phyloP scores from a whole-genome alignment of 2,329 filamentous ascomycete genomes.

The Penicillium frequentans region DNA sequence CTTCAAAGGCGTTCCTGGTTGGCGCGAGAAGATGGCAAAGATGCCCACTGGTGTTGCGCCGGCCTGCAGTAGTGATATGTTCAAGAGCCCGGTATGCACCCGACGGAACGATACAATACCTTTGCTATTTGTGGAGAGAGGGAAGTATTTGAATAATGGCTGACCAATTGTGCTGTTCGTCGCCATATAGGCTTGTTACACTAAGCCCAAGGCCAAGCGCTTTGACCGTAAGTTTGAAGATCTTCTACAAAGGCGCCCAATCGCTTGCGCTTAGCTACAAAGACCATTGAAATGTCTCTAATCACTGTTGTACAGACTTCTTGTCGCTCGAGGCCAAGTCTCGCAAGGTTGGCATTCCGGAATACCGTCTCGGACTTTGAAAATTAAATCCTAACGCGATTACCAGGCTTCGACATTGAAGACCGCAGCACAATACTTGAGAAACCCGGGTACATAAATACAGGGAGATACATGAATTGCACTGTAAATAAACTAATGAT shows the following conservation, averaged over 20 bases:
- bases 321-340: slow-evolving; percentile 63
- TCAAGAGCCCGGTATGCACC: slow-evolving; percentile 69
- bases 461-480: background rate
- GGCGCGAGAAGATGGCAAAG: slow-evolving; percentile 67
- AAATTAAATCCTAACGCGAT: background rate
- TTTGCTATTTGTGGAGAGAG: background rate
- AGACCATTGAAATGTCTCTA: background rate
- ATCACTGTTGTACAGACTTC: slow-evolving; percentile 40
- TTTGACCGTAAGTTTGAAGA: slow-evolving; percentile 72
- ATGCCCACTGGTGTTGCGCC: slow-evolving; percentile 76
- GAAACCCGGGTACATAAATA: slow-evolving; percentile 61
- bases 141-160: background rate
- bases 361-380: background rate
- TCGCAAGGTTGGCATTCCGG: slow-evolving; percentile 35
- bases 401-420: slow-evolving; percentile 72
- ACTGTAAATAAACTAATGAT: background rate
- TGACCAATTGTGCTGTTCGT: slow-evolving; percentile 16
- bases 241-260: background rate
- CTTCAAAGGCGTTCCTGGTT: slow-evolving; percentile 64
- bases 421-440: slow-evolving; percentile 74
- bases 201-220: slow-evolving; percentile 74
- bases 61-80: slow-evolving; percentile 75
- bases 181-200: slow-evolving; percentile 41
- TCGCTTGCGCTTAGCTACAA: background rate
- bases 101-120: background rate